Evolutionary conservation across 257 asterid genomes (phyloP).

Genomic region (Jasminum sambac): DNA sequence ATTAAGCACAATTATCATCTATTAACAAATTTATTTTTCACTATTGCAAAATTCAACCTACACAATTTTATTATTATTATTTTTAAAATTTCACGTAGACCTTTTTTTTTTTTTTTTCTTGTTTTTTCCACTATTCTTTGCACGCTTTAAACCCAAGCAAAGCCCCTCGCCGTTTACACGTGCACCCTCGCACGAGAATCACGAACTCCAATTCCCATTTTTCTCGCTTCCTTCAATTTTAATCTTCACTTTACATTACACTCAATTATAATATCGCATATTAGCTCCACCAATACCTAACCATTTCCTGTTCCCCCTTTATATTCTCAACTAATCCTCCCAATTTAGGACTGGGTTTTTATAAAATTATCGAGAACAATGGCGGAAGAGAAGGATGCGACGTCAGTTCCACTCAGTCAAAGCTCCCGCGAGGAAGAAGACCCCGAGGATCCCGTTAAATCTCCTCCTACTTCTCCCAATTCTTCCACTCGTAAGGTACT

Average conservation of each 20-base stretch:
- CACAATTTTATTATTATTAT: too few species aligned
- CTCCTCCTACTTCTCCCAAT: slow-evolving; percentile 62
- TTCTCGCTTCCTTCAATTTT: not conserved
- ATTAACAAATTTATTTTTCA: too few species aligned
- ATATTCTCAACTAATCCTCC: not conserved
- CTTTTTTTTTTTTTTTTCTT: too few species aligned
- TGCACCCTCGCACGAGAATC: not conserved
- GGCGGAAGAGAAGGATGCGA: slow-evolving; percentile 90
- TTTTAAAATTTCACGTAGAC: too few species aligned
- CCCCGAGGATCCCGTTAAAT: slow-evolving; percentile 76
- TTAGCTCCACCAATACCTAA: slow-evolving; percentile 1
- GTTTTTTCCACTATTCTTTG: too few species aligned
- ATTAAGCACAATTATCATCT: too few species aligned
- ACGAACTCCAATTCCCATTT: not conserved
- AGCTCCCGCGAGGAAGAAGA: slow-evolving; percentile 57
- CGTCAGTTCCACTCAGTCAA: slow-evolving; percentile 86
- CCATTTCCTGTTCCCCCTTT: not conserved
- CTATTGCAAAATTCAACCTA: too few species aligned
- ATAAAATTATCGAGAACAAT: slow-evolving; percentile 31
- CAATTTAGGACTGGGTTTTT: not conserved
- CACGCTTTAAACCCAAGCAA: slow-evolving; percentile 1
- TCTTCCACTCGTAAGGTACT: slow-evolving; percentile 81
- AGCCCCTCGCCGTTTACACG: not conserved
- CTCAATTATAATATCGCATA: not conserved
- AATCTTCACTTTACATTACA: not conserved